A percentile compares a stretch with the other conserved stretches of the same genome.
phyloP scores from a whole-genome alignment of 2,329 filamentous ascomycete genomes.

The Diaporthe sp. region DNA sequence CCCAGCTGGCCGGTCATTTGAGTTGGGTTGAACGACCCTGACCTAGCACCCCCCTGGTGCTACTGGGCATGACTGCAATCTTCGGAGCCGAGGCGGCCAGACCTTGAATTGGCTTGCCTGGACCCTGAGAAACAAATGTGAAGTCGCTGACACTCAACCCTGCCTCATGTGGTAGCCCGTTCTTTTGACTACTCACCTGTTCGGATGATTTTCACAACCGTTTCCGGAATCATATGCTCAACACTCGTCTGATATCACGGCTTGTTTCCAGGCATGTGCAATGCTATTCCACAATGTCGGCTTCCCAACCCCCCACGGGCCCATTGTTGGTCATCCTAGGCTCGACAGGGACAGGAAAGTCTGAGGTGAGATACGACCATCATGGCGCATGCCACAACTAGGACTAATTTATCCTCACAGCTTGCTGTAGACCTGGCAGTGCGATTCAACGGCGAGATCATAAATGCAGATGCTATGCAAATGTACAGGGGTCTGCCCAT shows the following conservation, averaged over 20 bases:
- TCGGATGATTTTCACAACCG: conserved; percentile 18
- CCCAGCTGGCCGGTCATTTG: not conserved
- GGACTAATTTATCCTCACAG: conserved; percentile 58
- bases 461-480: conserved; percentile 99
- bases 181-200: not conserved
- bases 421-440: conserved; percentile 90
- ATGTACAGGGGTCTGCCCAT: conserved; percentile 93
- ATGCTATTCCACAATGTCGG: conserved; percentile 54
- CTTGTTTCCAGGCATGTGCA: conserved; percentile 33
- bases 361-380: conserved; percentile 72
- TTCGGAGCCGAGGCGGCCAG: conserved; percentile 22
- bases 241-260: conserved; percentile 1
- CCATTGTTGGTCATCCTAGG: conserved; percentile 88
- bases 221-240: conserved; percentile 31
- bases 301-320: conserved; percentile 56
- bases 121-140: conserved; percentile 10
- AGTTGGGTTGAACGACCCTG: not conserved
- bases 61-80: not conserved
- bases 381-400: not conserved
- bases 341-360: conserved; percentile 94
- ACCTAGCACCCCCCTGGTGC: not conserved
- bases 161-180: not conserved
- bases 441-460: conserved; percentile 89
- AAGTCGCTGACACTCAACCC: not conserved
- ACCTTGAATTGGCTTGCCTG: not conserved